Percentiles rank a stretch among this genome's conserved stretches.
phyloP scores from a whole-genome alignment of 257 asterid genomes.

The Rauvolfia tetraphylla region DNA sequence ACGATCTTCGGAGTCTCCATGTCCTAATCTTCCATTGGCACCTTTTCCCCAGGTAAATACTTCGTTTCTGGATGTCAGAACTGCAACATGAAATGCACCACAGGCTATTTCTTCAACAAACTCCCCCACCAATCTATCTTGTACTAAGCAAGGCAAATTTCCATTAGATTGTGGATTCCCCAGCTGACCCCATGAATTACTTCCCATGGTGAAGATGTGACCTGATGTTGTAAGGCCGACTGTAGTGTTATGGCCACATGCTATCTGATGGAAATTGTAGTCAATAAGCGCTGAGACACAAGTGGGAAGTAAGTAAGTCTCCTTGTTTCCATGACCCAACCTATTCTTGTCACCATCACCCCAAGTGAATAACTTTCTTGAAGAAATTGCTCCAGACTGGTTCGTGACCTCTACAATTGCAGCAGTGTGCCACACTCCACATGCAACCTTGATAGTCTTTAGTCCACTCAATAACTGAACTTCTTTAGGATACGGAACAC shows the following conservation, averaged over 20 bases:
- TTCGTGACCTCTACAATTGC: conserved; percentile 74
- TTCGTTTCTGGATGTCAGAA: conserved; percentile 76
- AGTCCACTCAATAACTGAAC: conserved; percentile 62
- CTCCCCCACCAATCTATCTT: conserved; percentile 82
- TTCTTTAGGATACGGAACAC: conserved; percentile 56
- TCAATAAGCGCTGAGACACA: conserved; percentile 73
- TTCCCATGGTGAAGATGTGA: conserved; percentile 81
- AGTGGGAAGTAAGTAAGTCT: conserved; percentile 65
- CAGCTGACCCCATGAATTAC: conserved; percentile 62
- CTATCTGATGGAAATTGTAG: conserved; percentile 73
- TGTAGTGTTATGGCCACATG: conserved; percentile 72
- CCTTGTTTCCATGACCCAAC: conserved; percentile 84
- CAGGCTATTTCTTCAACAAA: conserved; percentile 83
- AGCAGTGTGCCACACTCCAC: conserved; percentile 96
- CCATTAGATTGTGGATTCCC: conserved; percentile 80
- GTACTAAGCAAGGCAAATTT: conserved; percentile 65
- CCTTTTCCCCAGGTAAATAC: conserved; percentile 91
- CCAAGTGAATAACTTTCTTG: conserved; percentile 88
- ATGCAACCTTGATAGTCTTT: conserved; percentile 62
- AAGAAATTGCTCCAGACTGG: conserved; percentile 43
- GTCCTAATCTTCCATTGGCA: conserved; percentile 86
- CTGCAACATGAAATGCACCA: conserved; percentile 76
- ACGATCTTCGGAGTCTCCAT: conserved; percentile 69
- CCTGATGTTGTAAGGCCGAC: conserved; percentile 78
- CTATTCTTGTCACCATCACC: conserved; percentile 85